Evolutionary conservation across 441 rosid genomes (phyloP), one percentile per base, ranked within the genome.

Genomic region (Biscutella laevigata): DNA sequence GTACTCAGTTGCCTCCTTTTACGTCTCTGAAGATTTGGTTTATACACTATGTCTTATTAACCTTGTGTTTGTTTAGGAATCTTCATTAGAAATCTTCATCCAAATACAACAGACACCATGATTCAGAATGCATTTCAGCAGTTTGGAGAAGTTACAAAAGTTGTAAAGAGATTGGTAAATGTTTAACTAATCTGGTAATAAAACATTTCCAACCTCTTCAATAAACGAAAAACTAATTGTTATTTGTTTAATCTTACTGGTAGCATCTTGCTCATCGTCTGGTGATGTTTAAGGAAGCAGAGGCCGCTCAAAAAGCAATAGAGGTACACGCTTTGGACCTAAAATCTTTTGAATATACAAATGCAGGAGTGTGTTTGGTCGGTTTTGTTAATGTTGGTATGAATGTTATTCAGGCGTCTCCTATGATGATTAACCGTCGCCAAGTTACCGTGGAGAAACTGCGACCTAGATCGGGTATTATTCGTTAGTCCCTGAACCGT

Each of bases 401-500:
- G 36, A 24, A n/a, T 19, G 27, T 12, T 15, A 8, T 16, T 28
- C 40, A 84, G 94, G 90, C 91, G 55, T 84, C 96, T 27, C 86
- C 84, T 35, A 34, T 87, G 22, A 41, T 28, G 50, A 74, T 84
- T 60, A 59, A 67, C 72, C 80, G 90, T 40, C 74, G 67, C 22
- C 73, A 73, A 14, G 82, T 73, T 30, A 48, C 49, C 24, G 78
- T 87, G 52, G 78, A 73, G 73, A n/a, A n/a, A n/a, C n/a, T n/a
- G n/a, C n/a, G n/a, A n/a, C n/a, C n/a, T n/a, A n/a, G n/a, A n/a
- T n/a, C n/a, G n/a, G n/a, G n/a, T n/a, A n/a, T n/a, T n/a, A n/a
- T n/a, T n/a, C n/a, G n/a, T n/a, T 14, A 26, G 28, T 26, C 10
- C 7, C 39, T 35, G 17, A 13, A 35, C 12, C 38, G n/a, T n/a